Evolutionary conservation across 345 rosid genomes (phyloP), one percentile per base, ranked within the genome.

Genomic region (Diplotaxis tenuifolia): DNA sequence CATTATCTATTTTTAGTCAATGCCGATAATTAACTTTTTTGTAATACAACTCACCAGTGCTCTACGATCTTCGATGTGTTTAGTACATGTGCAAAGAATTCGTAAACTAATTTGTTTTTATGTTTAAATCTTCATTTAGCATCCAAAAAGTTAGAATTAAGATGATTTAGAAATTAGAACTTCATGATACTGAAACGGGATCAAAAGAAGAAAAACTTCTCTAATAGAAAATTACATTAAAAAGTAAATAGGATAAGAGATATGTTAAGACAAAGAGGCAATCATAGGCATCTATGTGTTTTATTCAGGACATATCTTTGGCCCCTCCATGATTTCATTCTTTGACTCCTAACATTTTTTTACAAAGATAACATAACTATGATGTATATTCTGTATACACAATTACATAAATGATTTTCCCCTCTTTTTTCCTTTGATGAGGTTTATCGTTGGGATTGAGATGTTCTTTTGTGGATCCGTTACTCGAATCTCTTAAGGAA

Each of bases 241-340:
- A 23, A 1, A 16, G 11, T 18, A 62, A 65, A 36, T 55, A 18
- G 27, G 61, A 28, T 49, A 32, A 28, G 38, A 34, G 9, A 32
- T 25, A 15, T 63, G 29, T 67, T 65, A 59, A 70, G 79, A 72
- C 66, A 75, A 60, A 79, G 65, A 54, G 67, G 84, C 80, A 74
- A 87, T 84, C 81, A 85, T 85, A 31, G 59, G 79, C 79, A 84
- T 84, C 75, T 69, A 68, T 80, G 62, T 80, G 80, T 65, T 78
- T 69, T 42, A 64, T 23, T 36, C 69, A 73, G 69, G 75, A 78
- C 81, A 83, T 67, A 3, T 64, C 52, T 65, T 61, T 62, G 86
- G 78, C 72, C 82, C 82, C 74, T 80, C 62, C 76, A 77, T 80
- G 68, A 80, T 80, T 62, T 70, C 76, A 49, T 67, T 53, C 79